phyloP scores from a whole-genome alignment of 2,329 filamentous ascomycete genomes.

The Xylariaceae sp. region DNA sequence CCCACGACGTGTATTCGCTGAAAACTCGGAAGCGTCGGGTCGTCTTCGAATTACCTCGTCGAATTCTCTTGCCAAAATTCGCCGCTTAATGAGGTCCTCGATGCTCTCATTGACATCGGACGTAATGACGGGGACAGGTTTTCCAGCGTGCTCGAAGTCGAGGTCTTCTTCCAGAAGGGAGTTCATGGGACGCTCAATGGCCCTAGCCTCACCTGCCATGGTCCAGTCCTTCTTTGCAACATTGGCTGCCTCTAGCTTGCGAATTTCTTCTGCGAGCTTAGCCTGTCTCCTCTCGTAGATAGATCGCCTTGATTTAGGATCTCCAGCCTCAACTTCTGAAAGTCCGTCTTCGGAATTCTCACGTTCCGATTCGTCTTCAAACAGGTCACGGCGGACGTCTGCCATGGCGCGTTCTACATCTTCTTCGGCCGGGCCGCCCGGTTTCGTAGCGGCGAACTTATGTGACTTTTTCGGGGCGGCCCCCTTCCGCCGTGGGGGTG shows the following conservation, averaged over 20 bases:
- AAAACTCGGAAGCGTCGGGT: constrained; percentile 64
- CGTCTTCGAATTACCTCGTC: constrained; percentile 82
- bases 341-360: constrained; percentile 61
- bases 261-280: constrained; percentile 83
- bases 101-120: constrained; percentile 86
- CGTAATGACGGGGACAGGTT: constrained; percentile 90
- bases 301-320: constrained; percentile 69
- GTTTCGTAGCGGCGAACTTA: constrained; percentile 38
- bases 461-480: constrained; percentile 47
- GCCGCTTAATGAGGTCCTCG: constrained; percentile 87
- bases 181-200: constrained; percentile 76
- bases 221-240: constrained; percentile 90
- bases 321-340: constrained; percentile 60
- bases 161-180: constrained; percentile 91
- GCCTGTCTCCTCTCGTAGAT: constrained; percentile 83
- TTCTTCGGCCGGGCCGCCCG: constrained; percentile 46
- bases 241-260: constrained; percentile 80
- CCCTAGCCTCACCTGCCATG: constrained; percentile 79
- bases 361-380: constrained; percentile 67
- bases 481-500: constrained; percentile 69
- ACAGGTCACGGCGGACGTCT: constrained; percentile 82
- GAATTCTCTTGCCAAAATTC: constrained; percentile 84
- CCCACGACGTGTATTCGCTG: constrained; percentile 57
- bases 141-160: constrained; percentile 91
- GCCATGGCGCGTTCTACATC: constrained; percentile 80